phyloP scores from a whole-genome alignment of 768 basidiomycete species.

The Boletus vermiculosoides region DNA sequence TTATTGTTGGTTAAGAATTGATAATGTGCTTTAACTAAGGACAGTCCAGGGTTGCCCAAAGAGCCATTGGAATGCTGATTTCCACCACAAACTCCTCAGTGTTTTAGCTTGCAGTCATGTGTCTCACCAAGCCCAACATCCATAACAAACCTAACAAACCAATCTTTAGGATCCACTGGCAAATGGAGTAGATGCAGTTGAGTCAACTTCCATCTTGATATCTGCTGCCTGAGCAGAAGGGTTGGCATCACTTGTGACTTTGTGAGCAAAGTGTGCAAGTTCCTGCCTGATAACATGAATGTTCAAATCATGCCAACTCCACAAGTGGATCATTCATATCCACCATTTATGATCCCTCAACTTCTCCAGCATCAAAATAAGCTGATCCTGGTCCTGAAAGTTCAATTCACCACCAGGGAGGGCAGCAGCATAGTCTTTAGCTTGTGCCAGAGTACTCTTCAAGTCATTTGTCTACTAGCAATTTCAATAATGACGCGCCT shows the following conservation, averaged over 20 bases:
- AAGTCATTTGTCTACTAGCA: constrained; percentile 66
- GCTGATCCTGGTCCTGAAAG: constrained; percentile 66
- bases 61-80: too few relatives aligned
- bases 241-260: constrained; percentile 37
- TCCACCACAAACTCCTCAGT: too few relatives aligned
- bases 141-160: too few relatives aligned
- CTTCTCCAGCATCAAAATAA: constrained; percentile 65
- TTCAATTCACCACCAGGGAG: constrained; percentile 74
- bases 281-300: constrained; percentile 43
- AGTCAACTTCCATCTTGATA: constrained; percentile 66
- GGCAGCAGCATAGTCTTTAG: constrained; percentile 54
- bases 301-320: not conserved
- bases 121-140: too few relatives aligned
- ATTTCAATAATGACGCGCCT: not conserved
- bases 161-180: constrained; percentile 28
- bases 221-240: constrained; percentile 27
- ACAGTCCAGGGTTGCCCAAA: too few relatives aligned
- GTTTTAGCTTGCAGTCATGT: too few relatives aligned
- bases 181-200: constrained; percentile 70
- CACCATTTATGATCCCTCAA: constrained; percentile 56
- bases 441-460: constrained; percentile 54
- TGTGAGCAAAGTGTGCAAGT: constrained; percentile 50
- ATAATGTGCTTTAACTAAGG: too few relatives aligned
- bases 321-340: too few relatives aligned
- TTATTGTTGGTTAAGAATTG: too few relatives aligned